These are phyloP conservation scores for Fusarium redolens DNA, from an alignment of 2,329 filamentous ascomycete genomes.

Conservation along the genomic window DNA sequence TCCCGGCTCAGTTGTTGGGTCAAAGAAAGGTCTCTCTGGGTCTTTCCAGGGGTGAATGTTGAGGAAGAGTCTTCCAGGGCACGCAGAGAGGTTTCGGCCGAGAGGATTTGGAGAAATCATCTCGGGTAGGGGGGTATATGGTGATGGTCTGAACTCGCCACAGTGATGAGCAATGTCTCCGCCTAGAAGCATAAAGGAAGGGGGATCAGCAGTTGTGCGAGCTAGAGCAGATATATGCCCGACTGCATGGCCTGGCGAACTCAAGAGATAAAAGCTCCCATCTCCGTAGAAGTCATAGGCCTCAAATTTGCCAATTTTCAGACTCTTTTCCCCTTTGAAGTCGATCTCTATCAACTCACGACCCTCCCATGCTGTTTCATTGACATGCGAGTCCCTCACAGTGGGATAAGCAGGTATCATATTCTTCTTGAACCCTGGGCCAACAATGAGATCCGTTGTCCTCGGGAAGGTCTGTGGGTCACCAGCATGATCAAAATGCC, in stretches of 20 bases:
- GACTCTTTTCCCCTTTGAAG: neutral
- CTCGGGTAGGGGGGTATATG: neutral
- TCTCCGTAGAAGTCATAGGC: neutral
- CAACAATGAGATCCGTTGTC: neutral
- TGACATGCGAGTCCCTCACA: neutral
- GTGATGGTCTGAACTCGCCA: neutral
- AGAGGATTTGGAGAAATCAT: neutral
- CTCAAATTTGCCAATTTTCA: neutral
- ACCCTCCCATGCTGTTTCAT: neutral
- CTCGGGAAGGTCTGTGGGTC: neutral
- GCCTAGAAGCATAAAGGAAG: neutral
- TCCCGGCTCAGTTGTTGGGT: neutral
- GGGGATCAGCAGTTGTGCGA: neutral
- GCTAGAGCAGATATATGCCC: neutral
- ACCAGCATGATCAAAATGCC: neutral
- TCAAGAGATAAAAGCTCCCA: neutral
- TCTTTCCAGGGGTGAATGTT: neutral
- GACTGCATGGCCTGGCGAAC: neutral
- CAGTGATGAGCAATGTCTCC: neutral
- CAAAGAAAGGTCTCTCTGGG: neutral
- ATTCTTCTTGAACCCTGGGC: neutral
- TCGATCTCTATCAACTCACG: neutral
- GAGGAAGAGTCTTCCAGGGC: neutral
- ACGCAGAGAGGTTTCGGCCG: neutral
- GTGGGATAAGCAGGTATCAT: neutral